Evolutionary conservation across 1,284 basidiomycete genomes (phyloP), one percentile per base, ranked within the genome.

Genomic region (Austroboletus rostrupii): DNA sequence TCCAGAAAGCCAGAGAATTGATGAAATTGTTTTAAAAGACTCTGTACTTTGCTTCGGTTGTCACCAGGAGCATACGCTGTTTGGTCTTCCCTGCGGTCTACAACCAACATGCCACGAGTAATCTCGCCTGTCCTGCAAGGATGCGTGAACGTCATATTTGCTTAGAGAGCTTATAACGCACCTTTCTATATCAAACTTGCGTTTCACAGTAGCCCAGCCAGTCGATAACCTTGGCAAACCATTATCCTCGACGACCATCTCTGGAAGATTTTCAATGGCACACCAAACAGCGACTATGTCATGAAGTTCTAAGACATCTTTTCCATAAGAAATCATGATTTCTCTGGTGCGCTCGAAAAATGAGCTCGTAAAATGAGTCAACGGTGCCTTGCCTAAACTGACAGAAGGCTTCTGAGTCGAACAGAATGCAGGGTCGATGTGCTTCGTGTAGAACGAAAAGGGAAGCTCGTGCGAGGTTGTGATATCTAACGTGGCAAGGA

Each of bases 211-310:
- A 46, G 61, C 62, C 87, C 87, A 90, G 20, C 80, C 79, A 3
- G 63, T 45, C 10, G 66, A 65, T 21, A 81, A 55, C 16, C 49
- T 54, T 35, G 69, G 65, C 45, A 64, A 48, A 37, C 49, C 54
- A 28, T 53, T 51, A 12, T 53, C 56, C 29, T 57, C 40, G 41
- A 60, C 60, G 38, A 66, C 55, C 12, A 50, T 28, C 26, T 69
- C 61, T 8, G 84, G 82, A 13, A 84, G 83, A 54, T 86, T 83
- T 49, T 77, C 73, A 16, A 87, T 80, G 1, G 86, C 85, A 62
- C 80, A 89, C 85, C 87, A 92, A n/a, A 92, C 77, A 3, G 87
- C 84, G 13, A 81, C 80, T 45, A 90, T 84, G 59, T 92, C 90
- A 56, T 92, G 90, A 58, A 95, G 77, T 70, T 92, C 89, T 81